These are phyloP conservation scores for Boletus vermiculosoides DNA, from an alignment of 768 basidiomycete genomes.

Conservation along the genomic window DNA sequence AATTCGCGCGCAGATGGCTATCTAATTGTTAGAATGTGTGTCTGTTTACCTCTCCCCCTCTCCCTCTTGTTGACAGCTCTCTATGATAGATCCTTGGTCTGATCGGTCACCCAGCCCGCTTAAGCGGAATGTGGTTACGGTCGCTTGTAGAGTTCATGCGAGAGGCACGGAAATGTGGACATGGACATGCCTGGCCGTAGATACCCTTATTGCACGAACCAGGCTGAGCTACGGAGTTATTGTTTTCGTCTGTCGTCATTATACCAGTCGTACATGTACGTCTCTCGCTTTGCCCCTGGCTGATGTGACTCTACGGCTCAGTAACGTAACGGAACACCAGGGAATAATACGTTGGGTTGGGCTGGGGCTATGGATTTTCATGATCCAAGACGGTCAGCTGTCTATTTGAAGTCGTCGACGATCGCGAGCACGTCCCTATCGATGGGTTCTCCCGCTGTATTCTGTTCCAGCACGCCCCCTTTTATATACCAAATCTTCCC, in stretches of 20 bases:
- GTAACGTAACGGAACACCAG: neutral
- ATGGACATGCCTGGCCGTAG: neutral
- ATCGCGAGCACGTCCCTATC: constrained; percentile 8
- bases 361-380: neutral
- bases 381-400: too few relatives aligned
- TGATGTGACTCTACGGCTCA: neutral
- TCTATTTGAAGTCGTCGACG: constrained; percentile 15
- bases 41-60: neutral
- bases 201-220: constrained; percentile 5
- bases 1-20: neutral
- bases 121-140: neutral
- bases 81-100: constrained; percentile 3
- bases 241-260: neutral
- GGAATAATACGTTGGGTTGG: neutral
- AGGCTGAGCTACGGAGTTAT: neutral
- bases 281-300: neutral
- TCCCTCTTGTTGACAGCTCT: neutral
- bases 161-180: constrained; percentile 1
- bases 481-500: constrained; percentile 17
- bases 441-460: neutral
- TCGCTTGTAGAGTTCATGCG: neutral
- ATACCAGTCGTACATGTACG: neutral
- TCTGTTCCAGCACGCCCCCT: constrained; percentile 1
- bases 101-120: neutral
- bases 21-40: constrained; percentile 3